These are phyloP conservation scores for Tuber borchii DNA, from an alignment of 495 filamentous ascomycete genomes.

Conservation along the genomic window DNA sequence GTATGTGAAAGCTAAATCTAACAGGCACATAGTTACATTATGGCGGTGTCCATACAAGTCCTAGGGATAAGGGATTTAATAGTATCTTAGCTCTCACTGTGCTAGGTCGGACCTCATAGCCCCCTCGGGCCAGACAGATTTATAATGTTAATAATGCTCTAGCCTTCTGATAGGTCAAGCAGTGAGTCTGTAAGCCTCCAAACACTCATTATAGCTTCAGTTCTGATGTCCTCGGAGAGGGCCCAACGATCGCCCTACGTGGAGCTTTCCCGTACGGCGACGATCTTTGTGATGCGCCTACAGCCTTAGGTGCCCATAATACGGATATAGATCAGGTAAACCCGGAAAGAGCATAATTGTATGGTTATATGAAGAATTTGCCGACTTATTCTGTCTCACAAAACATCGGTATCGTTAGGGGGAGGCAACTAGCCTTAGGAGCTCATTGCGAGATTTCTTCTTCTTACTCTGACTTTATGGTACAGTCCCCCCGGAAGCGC, in stretches of 20 bases:
- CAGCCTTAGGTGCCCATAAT: constrained; percentile 45
- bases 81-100: constrained; percentile 54
- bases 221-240: constrained; percentile 49
- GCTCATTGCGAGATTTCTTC: too few relatives aligned
- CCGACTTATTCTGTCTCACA: constrained; percentile 47
- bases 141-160: background rate
- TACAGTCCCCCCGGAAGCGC: too few relatives aligned
- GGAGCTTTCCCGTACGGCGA: constrained; percentile 43
- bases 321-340: constrained; percentile 45
- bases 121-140: background rate
- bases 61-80: constrained; percentile 47
- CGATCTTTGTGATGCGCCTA: constrained; percentile 38
- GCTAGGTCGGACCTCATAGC: constrained; percentile 35
- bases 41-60: constrained; percentile 46
- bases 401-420: constrained; percentile 45
- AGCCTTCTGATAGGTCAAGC: constrained; percentile 53
- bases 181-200: constrained; percentile 44
- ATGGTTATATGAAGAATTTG: constrained; percentile 43
- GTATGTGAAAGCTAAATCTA: constrained; percentile 8
- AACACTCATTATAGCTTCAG: constrained; percentile 47
- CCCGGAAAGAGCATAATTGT: constrained; percentile 41
- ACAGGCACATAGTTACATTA: constrained; percentile 45
- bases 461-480: too few relatives aligned
- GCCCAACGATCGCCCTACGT: constrained; percentile 49
- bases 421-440: constrained; percentile 42